Percentiles rank a stretch among this genome's conserved stretches.
These are phyloP conservation scores for Talaromyces sp. DNA, from an alignment of 2,329 filamentous ascomycete genomes.

Conservation along the genomic window DNA sequence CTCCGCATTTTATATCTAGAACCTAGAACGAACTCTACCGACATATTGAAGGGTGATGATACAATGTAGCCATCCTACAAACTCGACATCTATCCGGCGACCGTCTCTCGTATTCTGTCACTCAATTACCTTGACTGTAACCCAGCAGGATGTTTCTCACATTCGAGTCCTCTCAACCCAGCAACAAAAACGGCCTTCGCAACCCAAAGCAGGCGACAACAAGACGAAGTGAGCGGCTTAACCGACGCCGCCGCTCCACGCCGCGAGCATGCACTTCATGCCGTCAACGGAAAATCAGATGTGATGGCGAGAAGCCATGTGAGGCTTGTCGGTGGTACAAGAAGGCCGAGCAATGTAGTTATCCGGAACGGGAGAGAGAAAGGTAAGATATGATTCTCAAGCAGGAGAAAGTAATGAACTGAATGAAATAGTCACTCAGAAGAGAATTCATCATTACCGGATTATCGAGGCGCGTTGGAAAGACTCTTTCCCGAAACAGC, in stretches of 20 bases:
- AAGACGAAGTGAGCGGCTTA: slow-evolving; percentile 4
- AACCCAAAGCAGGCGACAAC: neutral
- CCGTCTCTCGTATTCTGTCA: too few species aligned
- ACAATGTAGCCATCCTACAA: too few species aligned
- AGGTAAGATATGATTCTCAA: slow-evolving; percentile 5
- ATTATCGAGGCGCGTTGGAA: slow-evolving; percentile 62
- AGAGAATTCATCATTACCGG: slow-evolving; percentile 63
- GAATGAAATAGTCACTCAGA: slow-evolving; percentile 43
- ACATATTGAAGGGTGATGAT: too few species aligned
- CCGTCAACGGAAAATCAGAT: slow-evolving; percentile 78
- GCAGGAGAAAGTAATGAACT: neutral
- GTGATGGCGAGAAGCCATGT: slow-evolving; percentile 77
- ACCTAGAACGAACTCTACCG: too few species aligned
- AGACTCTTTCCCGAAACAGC: slow-evolving; percentile 61
- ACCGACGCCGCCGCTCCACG: slow-evolving; percentile 4
- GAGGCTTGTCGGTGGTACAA: slow-evolving; percentile 80
- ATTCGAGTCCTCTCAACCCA: slow-evolving; percentile 6
- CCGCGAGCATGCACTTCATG: slow-evolving; percentile 42
- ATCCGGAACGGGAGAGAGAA: slow-evolving; percentile 65
- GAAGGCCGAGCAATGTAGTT: slow-evolving; percentile 74
- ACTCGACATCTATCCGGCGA: too few species aligned
- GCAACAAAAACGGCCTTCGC: neutral
- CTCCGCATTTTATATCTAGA: neutral
- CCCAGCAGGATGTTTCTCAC: slow-evolving; percentile 17
- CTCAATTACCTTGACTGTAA: too few species aligned